Conservation (phyloP, 495 filamentous ascomycete species). For the Talaromyces nanjingensis region DNA sequence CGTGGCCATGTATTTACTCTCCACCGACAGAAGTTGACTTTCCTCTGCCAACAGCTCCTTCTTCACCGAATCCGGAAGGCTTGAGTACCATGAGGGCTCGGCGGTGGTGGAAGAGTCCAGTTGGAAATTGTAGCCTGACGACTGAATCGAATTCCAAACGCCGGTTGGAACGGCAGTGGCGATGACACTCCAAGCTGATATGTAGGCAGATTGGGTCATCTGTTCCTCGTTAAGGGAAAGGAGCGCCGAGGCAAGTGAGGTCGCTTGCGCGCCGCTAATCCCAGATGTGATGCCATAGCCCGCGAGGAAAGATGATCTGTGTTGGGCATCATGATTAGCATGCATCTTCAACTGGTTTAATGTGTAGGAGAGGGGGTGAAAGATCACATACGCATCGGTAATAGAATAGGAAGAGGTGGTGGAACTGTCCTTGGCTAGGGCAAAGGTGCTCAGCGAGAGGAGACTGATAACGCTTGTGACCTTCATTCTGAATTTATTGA, state of each 20-base stretch:
- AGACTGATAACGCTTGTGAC: neutral
- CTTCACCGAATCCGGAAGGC: slow-evolving; percentile 8
- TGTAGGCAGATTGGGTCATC: neutral
- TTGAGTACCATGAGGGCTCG: slow-evolving; percentile 10
- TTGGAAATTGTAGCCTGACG: neutral
- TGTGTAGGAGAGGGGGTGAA: neutral
- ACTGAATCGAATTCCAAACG: neutral
- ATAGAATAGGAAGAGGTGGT: slow-evolving; percentile 29
- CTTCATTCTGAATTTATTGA: neutral
- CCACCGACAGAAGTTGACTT: neutral
- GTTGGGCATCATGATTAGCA: neutral
- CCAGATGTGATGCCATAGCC: slow-evolving; percentile 4
- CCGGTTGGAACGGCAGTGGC: neutral
- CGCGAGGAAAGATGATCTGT: slow-evolving; percentile 13
- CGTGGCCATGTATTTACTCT: neutral
- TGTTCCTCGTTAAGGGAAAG: neutral
- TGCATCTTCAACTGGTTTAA: neutral
- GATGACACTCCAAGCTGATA: slow-evolving; percentile 1
- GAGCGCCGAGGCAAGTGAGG: slow-evolving; percentile 9
- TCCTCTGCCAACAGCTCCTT: slow-evolving; percentile 8
- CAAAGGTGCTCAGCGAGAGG: neutral
- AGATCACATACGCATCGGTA: slow-evolving; percentile 10
- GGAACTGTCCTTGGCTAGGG: slow-evolving; percentile 18
- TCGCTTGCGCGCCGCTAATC: slow-evolving; percentile 9
- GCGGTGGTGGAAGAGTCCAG: slow-evolving; percentile 1